Conservation (phyloP, 2,329 filamentous ascomycete genomes). For the Phyllosticta capitalensis region DNA sequence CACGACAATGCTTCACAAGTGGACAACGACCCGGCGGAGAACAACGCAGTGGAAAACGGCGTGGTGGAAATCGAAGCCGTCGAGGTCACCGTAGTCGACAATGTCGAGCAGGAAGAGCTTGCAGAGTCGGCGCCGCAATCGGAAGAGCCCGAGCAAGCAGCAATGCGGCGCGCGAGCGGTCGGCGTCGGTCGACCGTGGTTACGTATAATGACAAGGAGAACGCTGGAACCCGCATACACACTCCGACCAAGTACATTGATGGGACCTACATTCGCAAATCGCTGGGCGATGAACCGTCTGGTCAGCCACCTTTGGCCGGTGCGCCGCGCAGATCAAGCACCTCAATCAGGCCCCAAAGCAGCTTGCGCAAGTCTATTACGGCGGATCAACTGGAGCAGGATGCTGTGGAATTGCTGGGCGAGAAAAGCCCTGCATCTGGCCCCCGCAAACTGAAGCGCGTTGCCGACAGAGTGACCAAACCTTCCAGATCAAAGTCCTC, state of each 20-base stretch:
- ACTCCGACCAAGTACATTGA: constrained; percentile 38
- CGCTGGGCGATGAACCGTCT: constrained; percentile 20
- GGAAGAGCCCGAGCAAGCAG: constrained; percentile 16
- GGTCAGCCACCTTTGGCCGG: background rate
- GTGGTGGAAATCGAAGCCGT: constrained; percentile 16
- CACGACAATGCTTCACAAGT: background rate
- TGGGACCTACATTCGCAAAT: constrained; percentile 11
- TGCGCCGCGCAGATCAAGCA: background rate
- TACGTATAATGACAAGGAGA: constrained; percentile 57
- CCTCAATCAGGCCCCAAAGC: background rate
- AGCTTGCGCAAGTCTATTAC: background rate
- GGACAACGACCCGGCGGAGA: constrained; percentile 19
- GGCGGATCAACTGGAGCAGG: background rate
- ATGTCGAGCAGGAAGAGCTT: constrained; percentile 14
- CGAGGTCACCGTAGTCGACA: constrained; percentile 15
- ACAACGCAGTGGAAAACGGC: background rate
- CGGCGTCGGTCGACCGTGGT: constrained; percentile 47
- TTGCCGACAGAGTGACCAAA: background rate
- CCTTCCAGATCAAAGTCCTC: background rate
- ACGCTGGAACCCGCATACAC: constrained; percentile 53
- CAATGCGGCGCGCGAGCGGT: constrained; percentile 37
- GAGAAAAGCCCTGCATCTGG: background rate
- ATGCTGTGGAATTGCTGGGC: background rate
- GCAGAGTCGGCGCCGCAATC: constrained; percentile 15
- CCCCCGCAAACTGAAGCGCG: background rate